A percentile compares a stretch with the other conserved stretches of the same genome.
Evolutionary conservation across 2,329 filamentous ascomycete genomes (phyloP).

Genomic region (Pseudocercospora musae): DNA sequence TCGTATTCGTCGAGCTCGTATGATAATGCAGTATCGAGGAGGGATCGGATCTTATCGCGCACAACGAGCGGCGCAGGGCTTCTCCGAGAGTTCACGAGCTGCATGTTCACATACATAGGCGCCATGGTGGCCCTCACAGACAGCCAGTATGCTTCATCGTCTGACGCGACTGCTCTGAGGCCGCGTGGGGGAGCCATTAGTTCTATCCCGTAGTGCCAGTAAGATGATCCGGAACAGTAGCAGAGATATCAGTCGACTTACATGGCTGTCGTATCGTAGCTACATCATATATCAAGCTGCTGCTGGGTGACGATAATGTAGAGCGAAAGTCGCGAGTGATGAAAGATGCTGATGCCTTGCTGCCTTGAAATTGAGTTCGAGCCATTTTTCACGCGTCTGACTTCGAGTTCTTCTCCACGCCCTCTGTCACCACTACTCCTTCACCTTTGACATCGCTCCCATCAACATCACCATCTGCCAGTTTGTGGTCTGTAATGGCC

Average conservation of each 20-base stretch:
- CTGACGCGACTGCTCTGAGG: background rate
- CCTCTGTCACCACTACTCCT: background rate
- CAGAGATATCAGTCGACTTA: background rate
- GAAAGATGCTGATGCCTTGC: too few relatives aligned
- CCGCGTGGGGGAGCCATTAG: background rate
- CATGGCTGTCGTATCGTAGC: background rate
- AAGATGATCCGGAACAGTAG: background rate
- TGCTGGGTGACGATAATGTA: background rate
- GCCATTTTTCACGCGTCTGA: background rate
- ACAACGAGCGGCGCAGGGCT: background rate
- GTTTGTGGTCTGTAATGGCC: background rate
- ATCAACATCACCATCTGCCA: background rate
- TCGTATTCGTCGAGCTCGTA: background rate
- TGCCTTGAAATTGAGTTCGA: too few relatives aligned
- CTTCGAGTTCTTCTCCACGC: background rate
- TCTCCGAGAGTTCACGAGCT: background rate
- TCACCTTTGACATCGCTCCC: background rate
- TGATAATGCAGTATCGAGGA: background rate
- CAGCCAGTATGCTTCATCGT: constrained; percentile 1
- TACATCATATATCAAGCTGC: background rate
- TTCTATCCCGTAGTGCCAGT: background rate
- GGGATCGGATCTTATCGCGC: background rate
- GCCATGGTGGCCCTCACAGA: background rate
- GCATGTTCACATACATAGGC: background rate
- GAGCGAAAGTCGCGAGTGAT: background rate